Base-by-base conservation (phyloP, 2,329 filamentous ascomycete genomes). In the Trichoderma arundinaceum region DNA sequence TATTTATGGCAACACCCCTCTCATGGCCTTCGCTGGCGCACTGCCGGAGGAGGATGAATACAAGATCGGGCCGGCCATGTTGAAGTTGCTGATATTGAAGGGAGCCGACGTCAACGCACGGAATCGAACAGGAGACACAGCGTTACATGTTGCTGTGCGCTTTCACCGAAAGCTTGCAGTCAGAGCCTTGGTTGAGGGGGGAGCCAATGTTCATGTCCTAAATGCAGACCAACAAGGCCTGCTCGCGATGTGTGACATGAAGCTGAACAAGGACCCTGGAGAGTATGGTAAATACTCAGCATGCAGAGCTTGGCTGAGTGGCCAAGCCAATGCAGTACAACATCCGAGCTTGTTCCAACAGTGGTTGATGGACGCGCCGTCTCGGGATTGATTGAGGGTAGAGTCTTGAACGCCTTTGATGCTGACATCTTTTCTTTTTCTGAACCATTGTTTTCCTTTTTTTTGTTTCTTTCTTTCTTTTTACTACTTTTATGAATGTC, bases 81-180 rank as follows among this genome's bases (percentile, higher is more conserved):
- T 87, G 4, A 74, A 78, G 59, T 70, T 76, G 0, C 77, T 87
- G 0, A 69, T 84, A 17, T 65, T 73, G 0, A 72, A 72, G 0
- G 82, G 82, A 1, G 83, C 83, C 0, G 72, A 79, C 1, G 68
- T 86, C 4, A 77, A 86, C 64, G 81, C 79, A 5, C 81, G 84
- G 33, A 87, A 87, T 71, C 76, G 83, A 3, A 74, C 77, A 0
- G 84, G 84, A 46, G 85, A 87, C 74, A 87, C 85, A 0, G 80
- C 84, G 0, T 76, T 87, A 33, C 82, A 86, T 44, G 71, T 87
- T 8, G 84, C 85, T 0, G 83, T 84, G 1, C 79, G 83, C 2
- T 77, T 81, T 19, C 84, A 85, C 0, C 79, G 82, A 60, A 86
- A 86, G 73, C 77, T 84, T 2, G 84, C 84, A 1, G 74, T 83